Evolutionary conservation across 768 basidiomycete species (phyloP).

Genomic region (Lentinus tigrinus): DNA sequence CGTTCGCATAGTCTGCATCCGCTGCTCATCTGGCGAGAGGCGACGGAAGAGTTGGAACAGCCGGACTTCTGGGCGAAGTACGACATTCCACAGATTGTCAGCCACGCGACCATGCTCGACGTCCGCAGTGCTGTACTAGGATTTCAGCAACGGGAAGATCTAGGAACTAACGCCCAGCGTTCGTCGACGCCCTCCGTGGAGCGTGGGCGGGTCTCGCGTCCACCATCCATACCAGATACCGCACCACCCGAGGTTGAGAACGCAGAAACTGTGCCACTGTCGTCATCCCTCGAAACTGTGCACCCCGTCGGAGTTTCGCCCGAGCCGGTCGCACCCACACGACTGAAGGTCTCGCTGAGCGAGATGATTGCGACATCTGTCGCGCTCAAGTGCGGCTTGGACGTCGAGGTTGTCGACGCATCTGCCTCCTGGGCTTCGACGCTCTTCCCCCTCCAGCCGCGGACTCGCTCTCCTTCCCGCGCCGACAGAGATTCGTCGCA

Average conservation of each 20-base stretch:
- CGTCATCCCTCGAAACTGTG: slow-evolving; percentile 13
- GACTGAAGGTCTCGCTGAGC: slow-evolving; percentile 53
- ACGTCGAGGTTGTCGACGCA: slow-evolving; percentile 57
- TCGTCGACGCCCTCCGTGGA: neutral
- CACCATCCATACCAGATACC: neutral
- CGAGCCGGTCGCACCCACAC: neutral
- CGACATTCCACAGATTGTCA: slow-evolving; percentile 58
- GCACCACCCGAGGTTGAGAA: neutral
- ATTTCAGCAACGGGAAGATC: slow-evolving; percentile 23
- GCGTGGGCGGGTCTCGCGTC: neutral
- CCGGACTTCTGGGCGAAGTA: slow-evolving; percentile 68
- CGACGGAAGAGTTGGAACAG: slow-evolving; percentile 59
- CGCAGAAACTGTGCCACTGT: neutral
- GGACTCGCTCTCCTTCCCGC: slow-evolving; percentile 27
- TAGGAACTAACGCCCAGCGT: neutral
- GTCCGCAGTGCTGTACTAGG: slow-evolving; percentile 56
- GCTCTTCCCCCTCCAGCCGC: slow-evolving; percentile 36
- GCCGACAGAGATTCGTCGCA: slow-evolving; percentile 1
- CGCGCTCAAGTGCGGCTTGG: slow-evolving; percentile 67
- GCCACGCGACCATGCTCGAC: slow-evolving; percentile 70
- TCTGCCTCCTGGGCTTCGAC: slow-evolving; percentile 51
- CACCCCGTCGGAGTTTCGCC: neutral
- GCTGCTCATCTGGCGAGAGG: slow-evolving; percentile 64
- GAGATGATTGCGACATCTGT: slow-evolving; percentile 75
- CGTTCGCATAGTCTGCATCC: slow-evolving; percentile 76